Evolutionary conservation across 2,329 filamentous ascomycete species (phyloP), one percentile per base, ranked within the genome.

Genomic region (Fonsecaea nubica): DNA sequence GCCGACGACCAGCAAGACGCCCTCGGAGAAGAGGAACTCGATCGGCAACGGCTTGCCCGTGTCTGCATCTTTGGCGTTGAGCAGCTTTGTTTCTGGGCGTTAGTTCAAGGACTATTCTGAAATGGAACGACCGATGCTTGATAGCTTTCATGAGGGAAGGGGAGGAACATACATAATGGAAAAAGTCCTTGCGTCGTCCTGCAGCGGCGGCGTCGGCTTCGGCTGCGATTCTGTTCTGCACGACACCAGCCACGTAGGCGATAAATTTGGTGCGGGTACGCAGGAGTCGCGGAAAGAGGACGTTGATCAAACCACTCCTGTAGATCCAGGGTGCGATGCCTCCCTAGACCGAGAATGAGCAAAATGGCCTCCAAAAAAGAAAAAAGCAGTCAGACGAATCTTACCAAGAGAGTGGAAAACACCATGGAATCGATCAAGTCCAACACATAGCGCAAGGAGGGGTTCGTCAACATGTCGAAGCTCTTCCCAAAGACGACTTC

Each of bases 401-500:
- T 25, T 48, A 25, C 42, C 42, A 48, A 6, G 6, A 48, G 13
- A 4, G 42, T 48, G 7, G n/a, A 48, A 25, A 48, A 48, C n/a
- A 48, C 42, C n/a, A 25, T 21, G n/a, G 42, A 21, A 10, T 48
- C 42, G 42, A 57, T 57, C 10, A 57, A n/a, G 7, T 38, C 32
- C 32, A 36, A 18, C 15, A 57, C 35, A 36, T 36, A 57, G 12
- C 54, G 32, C 30, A 57, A 18, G n/a, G 32, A 33, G 2, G 18
- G 32, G 15, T 57, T 40, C 35, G 75, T 70, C 2, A 83, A 68
- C 52, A 78, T 79, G 13, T 74, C 72, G 63, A 82, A 82, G 0
- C 74, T 63, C 35, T 80, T 75, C 0, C 79, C 78, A 54, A 80
- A 80, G 0, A 75, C 72, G 0, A 81, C 60, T 32, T 81, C 78